Base-by-base conservation (phyloP, 2,329 filamentous ascomycete species). In the Cercospora zeae-maydis region DNA sequence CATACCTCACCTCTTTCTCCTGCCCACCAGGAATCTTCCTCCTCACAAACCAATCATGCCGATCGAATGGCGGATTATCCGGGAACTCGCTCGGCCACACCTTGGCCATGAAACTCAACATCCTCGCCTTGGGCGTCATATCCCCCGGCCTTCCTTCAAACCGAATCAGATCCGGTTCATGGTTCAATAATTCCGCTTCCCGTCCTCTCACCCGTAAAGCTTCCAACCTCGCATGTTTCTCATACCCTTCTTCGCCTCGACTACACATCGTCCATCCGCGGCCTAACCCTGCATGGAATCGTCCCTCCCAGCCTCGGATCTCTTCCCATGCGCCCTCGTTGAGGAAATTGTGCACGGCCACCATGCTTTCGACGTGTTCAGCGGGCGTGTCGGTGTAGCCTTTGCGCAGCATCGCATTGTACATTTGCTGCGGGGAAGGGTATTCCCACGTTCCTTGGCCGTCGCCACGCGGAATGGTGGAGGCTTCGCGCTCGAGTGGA, bases 371-470 rank as follows among this genome's bases (percentile, higher is more conserved):
- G 13, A 99, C 93, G 3, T 93, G 92, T 19, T 93, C 95, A 59
- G 92, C 86, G 61, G 96, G 93, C 0, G 95, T 98, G 75, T 98
- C 93, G 0, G 90, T 92, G 78, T 97, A 95, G 63, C 95, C 95
- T 78, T 99, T 99, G 67, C 95, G 89, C 65, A 98, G 81, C 79
- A 99, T 89, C 7, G 95, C 95, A 74, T 99, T 98, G 83, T 98
- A 99, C 95, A 99, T 99, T 78, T 99, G 95, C 80, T 99, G 95
- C 0, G 95, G 93, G 0, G 92, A 97, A 0, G 95, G 95, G 75
- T 99, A 99, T 78, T 98, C 95, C 95, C 95, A 99, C 72, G 91
- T 96, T 58, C 88, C 83, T 53, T 86, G 84, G 63, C 78, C 79
- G 70, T 89, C 87, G 72, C 90, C 91, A 70, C 90, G 90, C n/a